Base-by-base conservation (phyloP, 768 basidiomycete species). In the Amanita polypyramis region DNA sequence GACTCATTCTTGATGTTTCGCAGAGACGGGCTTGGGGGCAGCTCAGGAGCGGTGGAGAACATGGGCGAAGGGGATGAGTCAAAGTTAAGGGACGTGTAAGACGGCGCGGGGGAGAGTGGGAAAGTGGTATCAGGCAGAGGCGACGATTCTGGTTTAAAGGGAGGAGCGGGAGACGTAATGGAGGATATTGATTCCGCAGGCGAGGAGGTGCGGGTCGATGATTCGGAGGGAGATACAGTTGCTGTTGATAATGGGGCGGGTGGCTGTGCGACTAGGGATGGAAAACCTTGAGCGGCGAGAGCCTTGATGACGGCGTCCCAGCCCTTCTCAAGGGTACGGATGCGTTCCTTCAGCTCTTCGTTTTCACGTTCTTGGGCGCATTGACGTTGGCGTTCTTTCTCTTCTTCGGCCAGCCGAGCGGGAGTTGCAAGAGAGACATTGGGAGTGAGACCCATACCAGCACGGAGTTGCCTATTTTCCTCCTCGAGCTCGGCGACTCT, bases 251-350 rank as follows among this genome's bases (percentile, higher is more conserved):
- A 44, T 9, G 21, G 40, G 21, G 58, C 41, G 11, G 65, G 39
- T 39, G 60, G 46, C 14, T 60, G 45, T 35, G 68, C 42, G 15
- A 75, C 56, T 43, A 67, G 68, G 14, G 74, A 72, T 12, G 80
- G 70, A 23, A 82, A 69, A 45, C 82, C 80, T 55, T 88, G 84
- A 11, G 77, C 71, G 43, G 80, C 72, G 47, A 90, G 70, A 7
- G 84, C 84, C 55, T 81, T 84, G 52, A 89, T 71, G 47, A 90
- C 83, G 43, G 79, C 80, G 52, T 86, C 83, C 79, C 87, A 90
- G 20, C 86, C 85, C 39, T 72, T 76, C 66, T 90, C 88, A 19
- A 89, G 82, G 0, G 80, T 82, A 56, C 75, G 76, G 60, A 89
- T 82, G 37, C 87, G 74, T 62, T 86, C 84, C 54, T 74, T 75